Percentiles rank a stretch among this genome's conserved stretches.
These are phyloP conservation scores for Pythium graminicola DNA, from an alignment of 352 stramenopile genomes.

Conservation along the genomic window DNA sequence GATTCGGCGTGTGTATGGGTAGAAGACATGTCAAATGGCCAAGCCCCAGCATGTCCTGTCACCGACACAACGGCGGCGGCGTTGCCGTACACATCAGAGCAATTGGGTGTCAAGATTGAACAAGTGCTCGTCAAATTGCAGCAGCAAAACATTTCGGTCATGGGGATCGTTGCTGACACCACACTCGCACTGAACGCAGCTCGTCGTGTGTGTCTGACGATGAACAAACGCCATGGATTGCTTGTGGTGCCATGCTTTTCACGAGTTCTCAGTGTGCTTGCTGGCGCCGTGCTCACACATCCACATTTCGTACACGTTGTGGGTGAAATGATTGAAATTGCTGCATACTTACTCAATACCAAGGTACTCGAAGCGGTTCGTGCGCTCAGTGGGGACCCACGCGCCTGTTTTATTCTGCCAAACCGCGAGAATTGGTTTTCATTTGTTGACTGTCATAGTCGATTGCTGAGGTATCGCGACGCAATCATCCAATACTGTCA, in stretches of 20 bases:
- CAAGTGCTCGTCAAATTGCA: conserved; percentile 46
- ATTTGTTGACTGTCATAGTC: conserved; percentile 51
- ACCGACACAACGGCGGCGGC: conserved; percentile 2
- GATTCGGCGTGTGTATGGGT: conserved; percentile 62
- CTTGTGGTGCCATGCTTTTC: conserved; percentile 67
- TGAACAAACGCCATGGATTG: conserved; percentile 37
- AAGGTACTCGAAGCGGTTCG: conserved; percentile 34
- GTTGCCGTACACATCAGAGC: conserved; percentile 22
- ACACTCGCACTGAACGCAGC: conserved; percentile 52
- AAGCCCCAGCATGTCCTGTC: background rate
- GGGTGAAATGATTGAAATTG: conserved; percentile 56
- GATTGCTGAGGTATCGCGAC: conserved; percentile 42
- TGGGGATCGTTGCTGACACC: conserved; percentile 70
- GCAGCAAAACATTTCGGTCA: conserved; percentile 53
- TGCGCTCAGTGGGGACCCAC: conserved; percentile 33
- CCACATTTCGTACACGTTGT: conserved; percentile 38
- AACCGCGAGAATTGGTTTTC: conserved; percentile 58
- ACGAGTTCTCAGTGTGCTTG: conserved; percentile 43
- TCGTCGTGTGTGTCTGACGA: conserved; percentile 33
- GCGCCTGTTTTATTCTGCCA: conserved; percentile 41
- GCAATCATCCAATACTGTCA: conserved; percentile 49
- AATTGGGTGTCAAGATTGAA: conserved; percentile 41
- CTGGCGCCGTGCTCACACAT: conserved; percentile 51
- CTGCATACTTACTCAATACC: conserved; percentile 51
- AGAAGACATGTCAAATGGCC: conserved; percentile 32